phyloP scores from a whole-genome alignment of 345 rosid genomes.

The Aquilaria yunnanensis region DNA sequence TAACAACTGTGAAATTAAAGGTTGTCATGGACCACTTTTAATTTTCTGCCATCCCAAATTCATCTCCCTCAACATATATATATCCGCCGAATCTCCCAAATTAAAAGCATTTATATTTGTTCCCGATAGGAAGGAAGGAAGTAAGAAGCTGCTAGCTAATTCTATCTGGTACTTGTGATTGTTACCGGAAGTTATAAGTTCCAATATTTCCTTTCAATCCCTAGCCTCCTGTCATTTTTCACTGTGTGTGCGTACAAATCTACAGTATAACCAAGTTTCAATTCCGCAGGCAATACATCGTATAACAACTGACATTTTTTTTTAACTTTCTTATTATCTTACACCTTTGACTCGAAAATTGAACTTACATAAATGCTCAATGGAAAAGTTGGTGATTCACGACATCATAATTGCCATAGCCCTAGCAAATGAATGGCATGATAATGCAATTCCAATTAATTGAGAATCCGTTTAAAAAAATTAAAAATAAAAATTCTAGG shows the following conservation, averaged over 20 bases:
- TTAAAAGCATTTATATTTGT: slow-evolving; percentile 17
- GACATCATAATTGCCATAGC: too few relatives aligned
- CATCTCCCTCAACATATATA: slow-evolving; percentile 1
- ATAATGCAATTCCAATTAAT: too few relatives aligned
- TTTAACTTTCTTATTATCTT: too few relatives aligned
- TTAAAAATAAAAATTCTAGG: too few relatives aligned
- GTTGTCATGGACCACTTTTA: slow-evolving; percentile 37
- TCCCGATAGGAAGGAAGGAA: slow-evolving; percentile 19
- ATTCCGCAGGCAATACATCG: neutral
- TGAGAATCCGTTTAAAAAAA: too few relatives aligned
- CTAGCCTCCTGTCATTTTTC: too few relatives aligned
- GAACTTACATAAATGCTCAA: too few relatives aligned
- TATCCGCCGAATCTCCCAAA: slow-evolving; percentile 23
- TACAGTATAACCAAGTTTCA: neutral
- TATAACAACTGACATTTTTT: too few relatives aligned
- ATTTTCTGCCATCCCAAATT: slow-evolving; percentile 14
- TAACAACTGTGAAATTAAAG: slow-evolving; percentile 22
- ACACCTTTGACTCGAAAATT: too few relatives aligned
- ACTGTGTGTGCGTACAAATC: neutral
- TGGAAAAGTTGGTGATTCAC: too few relatives aligned
- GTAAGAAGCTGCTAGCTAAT: slow-evolving; percentile 16
- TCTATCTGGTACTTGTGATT: slow-evolving; percentile 17
- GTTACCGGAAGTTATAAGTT: slow-evolving; percentile 7
- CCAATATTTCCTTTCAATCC: slow-evolving; percentile 1
- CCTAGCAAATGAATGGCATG: too few relatives aligned